Base-by-base conservation (phyloP, 2,329 filamentous ascomycete genomes). In the Cordyceps cicadae region DNA sequence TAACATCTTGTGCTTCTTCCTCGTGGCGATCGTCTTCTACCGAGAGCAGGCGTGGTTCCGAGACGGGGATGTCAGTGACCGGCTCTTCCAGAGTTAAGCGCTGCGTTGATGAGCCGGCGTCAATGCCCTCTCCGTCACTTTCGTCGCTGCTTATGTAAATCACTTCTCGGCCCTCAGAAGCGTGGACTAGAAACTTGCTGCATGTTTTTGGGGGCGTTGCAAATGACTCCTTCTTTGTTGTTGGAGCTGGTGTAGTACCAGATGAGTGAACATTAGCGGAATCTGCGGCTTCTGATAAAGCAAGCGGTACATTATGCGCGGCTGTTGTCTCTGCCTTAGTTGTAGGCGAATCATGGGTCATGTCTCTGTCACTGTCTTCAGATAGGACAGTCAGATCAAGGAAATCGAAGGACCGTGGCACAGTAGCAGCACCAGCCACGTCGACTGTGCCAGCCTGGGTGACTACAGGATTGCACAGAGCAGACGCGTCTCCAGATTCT, bases 81-180 rank as follows among this genome's bases (percentile, higher is more conserved):
- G 43, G 48, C 21, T 39, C 43, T 49, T 39, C 50, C 24, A 39
- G 14, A 8, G 41, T 54, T 15, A 34, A 15, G 5, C 32, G 29
- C 19, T 26, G 26, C 14, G 49, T 54, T 11, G 58, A 41, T 24
- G 49, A 37, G 24, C 8, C 52, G 15, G 43, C 29, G 19, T 29
- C 45, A 11, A 3, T 32, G n/a, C 46, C n/a, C 6, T 26, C n/a
- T 11, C 29, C n/a, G 4, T 51, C 46, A 17, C 17, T 21, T 17
- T 60, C 58, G 21, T 49, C 50, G 41, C 29, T 54, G 5, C 48
- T 43, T 39, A 60, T 60, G 19, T 37, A 52, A n/a, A 59, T 59
- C 8, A 46, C 9, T 53, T 53, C 57, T 29, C 39, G 49, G 12
- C 37, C 46, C n/a, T 9, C 24, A 12, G 21, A 15, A 15, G 17